phyloP scores from a whole-genome alignment of 1,139 yeast species.

The Hansenula sp. region DNA sequence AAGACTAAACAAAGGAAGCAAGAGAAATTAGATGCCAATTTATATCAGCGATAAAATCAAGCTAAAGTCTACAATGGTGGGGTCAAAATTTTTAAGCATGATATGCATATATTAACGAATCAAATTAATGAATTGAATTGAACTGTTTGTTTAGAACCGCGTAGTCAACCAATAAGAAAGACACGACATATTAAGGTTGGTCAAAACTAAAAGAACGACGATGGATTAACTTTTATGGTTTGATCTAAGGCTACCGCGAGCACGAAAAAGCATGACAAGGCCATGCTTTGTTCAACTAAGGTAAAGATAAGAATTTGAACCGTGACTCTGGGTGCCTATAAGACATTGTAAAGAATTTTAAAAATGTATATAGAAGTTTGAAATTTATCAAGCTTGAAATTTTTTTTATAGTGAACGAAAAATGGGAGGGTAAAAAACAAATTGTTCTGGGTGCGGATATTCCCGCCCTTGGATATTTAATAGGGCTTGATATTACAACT shows the following conservation, averaged over 20 bases:
- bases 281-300: conserved; percentile 29
- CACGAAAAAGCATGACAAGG: conserved; percentile 51
- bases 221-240: conserved; percentile 13
- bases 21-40: conserved; percentile 50
- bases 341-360: conserved; percentile 62
- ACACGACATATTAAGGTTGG: conserved; percentile 63
- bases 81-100: no score
- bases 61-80: no score
- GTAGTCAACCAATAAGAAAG: conserved; percentile 44
- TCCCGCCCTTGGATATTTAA: background rate
- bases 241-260: conserved; percentile 89
- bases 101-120: background rate
- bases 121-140: conserved; percentile 14
- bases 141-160: conserved; percentile 71
- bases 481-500: background rate
- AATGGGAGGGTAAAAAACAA: background rate
- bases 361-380: conserved; percentile 25
- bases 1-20: conserved; percentile 54
- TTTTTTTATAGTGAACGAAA: conserved; percentile 7
- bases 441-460: no score
- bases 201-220: conserved; percentile 33
- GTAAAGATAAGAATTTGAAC: conserved; percentile 27
- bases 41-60: background rate
- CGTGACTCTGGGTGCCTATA: conserved; percentile 97
- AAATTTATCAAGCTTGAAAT: conserved; percentile 1